These are phyloP conservation scores for Mucor indicus DNA, from an alignment of 371 early-diverging fungal species.

Conservation along the genomic window DNA sequence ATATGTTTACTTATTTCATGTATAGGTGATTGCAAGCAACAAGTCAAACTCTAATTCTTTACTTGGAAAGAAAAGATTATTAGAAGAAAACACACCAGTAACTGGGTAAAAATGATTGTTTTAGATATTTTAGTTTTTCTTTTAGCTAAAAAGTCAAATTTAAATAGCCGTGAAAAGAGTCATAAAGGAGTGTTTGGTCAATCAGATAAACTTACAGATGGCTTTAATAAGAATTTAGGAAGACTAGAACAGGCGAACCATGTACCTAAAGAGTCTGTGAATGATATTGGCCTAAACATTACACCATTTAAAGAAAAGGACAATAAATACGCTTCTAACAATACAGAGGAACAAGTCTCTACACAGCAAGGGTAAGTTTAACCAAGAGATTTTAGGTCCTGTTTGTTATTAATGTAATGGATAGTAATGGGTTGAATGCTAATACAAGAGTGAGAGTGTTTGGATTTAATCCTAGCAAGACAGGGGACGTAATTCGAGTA, in stretches of 20 bases:
- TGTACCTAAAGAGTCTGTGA: not conserved
- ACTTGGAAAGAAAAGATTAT: not conserved
- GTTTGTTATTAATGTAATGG: not conserved
- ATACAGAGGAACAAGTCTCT: not conserved
- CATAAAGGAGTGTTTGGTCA: constrained; percentile 3
- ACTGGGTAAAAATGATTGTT: not conserved
- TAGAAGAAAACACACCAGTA: not conserved
- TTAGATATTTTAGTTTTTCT: not conserved
- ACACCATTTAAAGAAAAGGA: not conserved
- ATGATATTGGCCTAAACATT: not conserved
- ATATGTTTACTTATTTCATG: too few species aligned
- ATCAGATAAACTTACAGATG: not conserved
- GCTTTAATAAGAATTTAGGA: constrained; percentile 3
- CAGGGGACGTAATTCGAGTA: constrained; percentile 16
- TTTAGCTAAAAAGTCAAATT: constrained; percentile 1
- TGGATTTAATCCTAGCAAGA: constrained; percentile 30
- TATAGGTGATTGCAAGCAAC: too few species aligned
- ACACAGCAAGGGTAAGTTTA: not conserved
- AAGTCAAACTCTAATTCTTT: too few species aligned
- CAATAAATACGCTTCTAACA: not conserved
- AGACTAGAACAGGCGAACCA: not conserved
- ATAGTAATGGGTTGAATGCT: not conserved
- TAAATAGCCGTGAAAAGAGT: too few species aligned
- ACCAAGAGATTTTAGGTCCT: not conserved
- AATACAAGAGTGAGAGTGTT: constrained; percentile 25